Evolutionary conservation across 352 stramenopile species (phyloP).

Genomic region (Globisporangium parvum): DNA sequence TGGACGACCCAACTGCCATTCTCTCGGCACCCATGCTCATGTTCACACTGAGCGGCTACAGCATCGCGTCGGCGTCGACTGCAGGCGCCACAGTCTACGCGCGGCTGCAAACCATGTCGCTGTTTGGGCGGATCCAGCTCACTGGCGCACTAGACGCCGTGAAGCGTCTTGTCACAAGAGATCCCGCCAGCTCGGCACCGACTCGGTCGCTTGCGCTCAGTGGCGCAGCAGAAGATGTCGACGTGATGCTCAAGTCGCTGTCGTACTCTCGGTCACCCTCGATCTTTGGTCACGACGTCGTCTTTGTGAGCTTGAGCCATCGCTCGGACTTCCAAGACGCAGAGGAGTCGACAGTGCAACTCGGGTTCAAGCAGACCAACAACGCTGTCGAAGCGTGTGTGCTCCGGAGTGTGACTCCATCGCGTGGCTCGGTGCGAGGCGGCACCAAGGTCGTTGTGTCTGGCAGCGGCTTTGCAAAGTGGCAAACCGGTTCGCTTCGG

Average conservation of each 20-base stretch:
- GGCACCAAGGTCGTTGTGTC: conserved; percentile 34
- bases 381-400: conserved; percentile 5
- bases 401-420: conserved; percentile 22
- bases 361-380: conserved; percentile 27
- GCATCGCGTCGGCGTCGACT: conserved; percentile 22
- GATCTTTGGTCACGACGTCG: conserved; percentile 56
- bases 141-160: conserved; percentile 10
- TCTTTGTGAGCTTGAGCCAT: conserved; percentile 52
- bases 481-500: conserved; percentile 19
- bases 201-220: conserved; percentile 28
- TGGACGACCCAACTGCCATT: conserved; percentile 37
- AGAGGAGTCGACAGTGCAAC: conserved; percentile 39
- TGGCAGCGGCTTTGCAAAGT: conserved; percentile 37
- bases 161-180: conserved; percentile 16
- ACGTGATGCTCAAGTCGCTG: conserved; percentile 34
- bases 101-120: conserved; percentile 42
- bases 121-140: conserved; percentile 41
- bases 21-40: conserved; percentile 26
- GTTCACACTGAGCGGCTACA: conserved; percentile 38
- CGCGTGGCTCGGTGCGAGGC: conserved; percentile 26
- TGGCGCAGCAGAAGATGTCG: conserved; percentile 27
- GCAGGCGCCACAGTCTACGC: conserved; percentile 25
- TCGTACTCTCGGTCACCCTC: conserved; percentile 34
- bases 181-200: conserved; percentile 18
- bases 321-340: conserved; percentile 27